Base-by-base conservation (phyloP, 2,329 filamentous ascomycete genomes). In the Trichoderma koningii region DNA sequence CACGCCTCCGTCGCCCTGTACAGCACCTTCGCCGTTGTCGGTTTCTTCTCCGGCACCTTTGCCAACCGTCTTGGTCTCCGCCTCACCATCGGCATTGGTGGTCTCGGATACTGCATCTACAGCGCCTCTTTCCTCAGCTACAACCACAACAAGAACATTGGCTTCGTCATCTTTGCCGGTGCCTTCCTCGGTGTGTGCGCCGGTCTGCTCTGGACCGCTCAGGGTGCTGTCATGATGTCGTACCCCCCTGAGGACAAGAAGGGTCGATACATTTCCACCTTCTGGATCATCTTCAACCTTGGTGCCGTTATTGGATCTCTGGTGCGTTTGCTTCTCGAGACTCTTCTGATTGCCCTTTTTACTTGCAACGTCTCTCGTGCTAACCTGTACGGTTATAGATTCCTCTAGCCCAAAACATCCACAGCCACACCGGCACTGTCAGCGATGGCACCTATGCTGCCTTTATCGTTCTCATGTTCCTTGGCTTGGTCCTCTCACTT, bases 251-350 rank as follows among this genome's bases (percentile, higher is more conserved):
- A 97, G 78, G 77, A 86, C 41, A 85, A 87, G 69, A 97, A 97
- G 82, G 93, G 93, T 51, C 88, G 89, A 66, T 97, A 93, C 76
- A 96, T 97, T 75, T 90, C 90, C 67, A 88, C 87, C 80, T 97
- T 97, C 79, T 97, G 93, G 93, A 88, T 93, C 76, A 96, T 97
- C 73, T 97, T 97, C 83, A 97, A 97, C 78, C 77, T 93, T 66
- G 93, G 93, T 71, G 93, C 88, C 71, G 93, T 97, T 67, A 92
- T 97, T 76, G 93, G 93, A 68, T 87, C 89, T 72, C 77, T 89
- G 71, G 79, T 82, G 73, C 41, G 59, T 53, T 45, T 34, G 26
- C 14, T 30, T 17, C 30, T 30, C 28, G n/a, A 19, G 12, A 2
- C 44, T 10, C 28, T 15, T n/a, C 5, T 14, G 14, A 28, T 12